These are phyloP conservation scores for Paramecium bursaria DNA, from an alignment of 73 alveolate genomes.

Conservation along the genomic window DNA sequence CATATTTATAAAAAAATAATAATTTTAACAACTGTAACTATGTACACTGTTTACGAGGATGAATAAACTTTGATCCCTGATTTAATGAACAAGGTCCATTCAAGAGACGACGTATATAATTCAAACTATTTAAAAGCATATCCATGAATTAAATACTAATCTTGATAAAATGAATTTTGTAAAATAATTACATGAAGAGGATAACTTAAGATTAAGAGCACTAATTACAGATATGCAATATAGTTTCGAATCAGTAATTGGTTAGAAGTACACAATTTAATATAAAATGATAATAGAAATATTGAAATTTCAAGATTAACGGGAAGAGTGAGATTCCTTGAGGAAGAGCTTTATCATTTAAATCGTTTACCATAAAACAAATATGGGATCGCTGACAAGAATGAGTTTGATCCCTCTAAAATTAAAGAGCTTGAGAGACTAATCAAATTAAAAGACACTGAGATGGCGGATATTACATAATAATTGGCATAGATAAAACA, in stretches of 20 bases:
- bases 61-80: too few species aligned
- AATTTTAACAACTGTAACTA: too few species aligned
- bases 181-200: constrained; percentile 47
- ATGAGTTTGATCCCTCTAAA: constrained; percentile 26
- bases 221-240: constrained; percentile 50
- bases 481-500: neutral
- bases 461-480: constrained; percentile 11
- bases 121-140: too few species aligned
- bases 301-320: constrained; percentile 41
- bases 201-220: constrained; percentile 47
- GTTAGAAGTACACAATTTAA: neutral
- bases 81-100: too few species aligned
- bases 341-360: constrained; percentile 36
- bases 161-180: constrained; percentile 47
- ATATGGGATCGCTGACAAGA: neutral
- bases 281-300: neutral
- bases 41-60: too few species aligned
- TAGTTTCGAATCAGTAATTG: constrained; percentile 52
- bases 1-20: too few species aligned
- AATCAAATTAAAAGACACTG: constrained; percentile 1
- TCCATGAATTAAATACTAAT: too few species aligned
- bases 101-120: too few species aligned
- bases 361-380: constrained; percentile 18
- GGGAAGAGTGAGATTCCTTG: constrained; percentile 54
- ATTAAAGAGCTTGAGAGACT: constrained; percentile 38